Percentiles rank a stretch among this genome's conserved stretches.
These are phyloP conservation scores for Botryosphaeria agaves DNA, from an alignment of 2,329 filamentous ascomycete genomes.

Conservation along the genomic window DNA sequence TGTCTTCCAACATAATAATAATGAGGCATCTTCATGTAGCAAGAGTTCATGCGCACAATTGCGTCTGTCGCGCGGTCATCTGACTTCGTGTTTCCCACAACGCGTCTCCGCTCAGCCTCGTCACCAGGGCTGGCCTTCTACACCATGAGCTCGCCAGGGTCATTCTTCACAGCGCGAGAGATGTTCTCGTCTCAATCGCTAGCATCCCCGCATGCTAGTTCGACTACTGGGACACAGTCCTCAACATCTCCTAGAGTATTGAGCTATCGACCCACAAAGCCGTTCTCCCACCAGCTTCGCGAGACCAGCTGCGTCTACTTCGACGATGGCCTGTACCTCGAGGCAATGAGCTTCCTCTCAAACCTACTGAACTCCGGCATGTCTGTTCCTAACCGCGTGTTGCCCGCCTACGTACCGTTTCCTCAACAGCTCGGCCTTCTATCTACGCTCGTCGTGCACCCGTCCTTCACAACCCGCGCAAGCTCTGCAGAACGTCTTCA, in stretches of 20 bases:
- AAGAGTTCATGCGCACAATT: too few species aligned
- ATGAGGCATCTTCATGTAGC: too few species aligned
- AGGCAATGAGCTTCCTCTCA: conserved; percentile 37
- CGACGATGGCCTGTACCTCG: conserved; percentile 48
- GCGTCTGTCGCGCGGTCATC: too few species aligned
- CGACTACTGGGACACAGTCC: not conserved
- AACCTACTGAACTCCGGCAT: conserved; percentile 41
- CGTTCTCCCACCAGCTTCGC: conserved; percentile 44
- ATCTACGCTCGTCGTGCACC: conserved; percentile 70
- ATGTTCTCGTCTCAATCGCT: not conserved
- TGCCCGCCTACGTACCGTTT: conserved; percentile 46
- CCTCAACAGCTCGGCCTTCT: conserved; percentile 59
- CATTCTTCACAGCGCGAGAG: not conserved
- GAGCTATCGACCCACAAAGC: conserved; percentile 23
- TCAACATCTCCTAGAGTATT: not conserved
- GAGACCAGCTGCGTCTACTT: conserved; percentile 54
- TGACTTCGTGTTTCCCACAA: too few species aligned
- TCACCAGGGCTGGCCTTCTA: too few species aligned
- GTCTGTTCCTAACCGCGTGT: conserved; percentile 18
- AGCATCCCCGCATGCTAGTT: not conserved
- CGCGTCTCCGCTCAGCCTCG: too few species aligned
- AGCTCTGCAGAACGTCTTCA: conserved; percentile 41
- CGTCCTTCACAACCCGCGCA: conserved; percentile 57
- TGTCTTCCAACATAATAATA: too few species aligned
- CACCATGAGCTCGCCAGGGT: not conserved